Evolutionary conservation across 2,329 filamentous ascomycete genomes (phyloP).

Genomic region (Penicillium hordei): DNA sequence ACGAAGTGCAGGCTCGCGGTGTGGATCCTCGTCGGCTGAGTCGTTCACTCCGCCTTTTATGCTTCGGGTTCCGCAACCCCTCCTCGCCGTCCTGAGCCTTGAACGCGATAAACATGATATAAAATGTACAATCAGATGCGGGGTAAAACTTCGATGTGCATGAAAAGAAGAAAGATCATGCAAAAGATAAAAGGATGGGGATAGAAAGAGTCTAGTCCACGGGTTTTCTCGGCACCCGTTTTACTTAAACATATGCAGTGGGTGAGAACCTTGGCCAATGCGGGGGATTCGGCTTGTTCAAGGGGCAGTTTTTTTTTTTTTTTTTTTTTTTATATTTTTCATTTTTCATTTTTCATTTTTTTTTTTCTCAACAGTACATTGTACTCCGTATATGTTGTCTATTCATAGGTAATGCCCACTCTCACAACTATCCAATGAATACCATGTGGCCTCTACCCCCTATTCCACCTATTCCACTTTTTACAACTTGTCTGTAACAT

Average conservation of each 20-base stretch:
- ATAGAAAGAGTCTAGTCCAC: not conserved
- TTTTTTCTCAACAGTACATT: too few species aligned
- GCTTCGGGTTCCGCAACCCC: constrained; percentile 14
- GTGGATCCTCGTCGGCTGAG: constrained; percentile 7
- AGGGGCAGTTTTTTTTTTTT: too few species aligned
- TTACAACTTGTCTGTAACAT: not conserved
- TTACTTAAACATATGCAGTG: not conserved
- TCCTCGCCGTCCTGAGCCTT: constrained; percentile 9
- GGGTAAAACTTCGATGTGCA: not conserved
- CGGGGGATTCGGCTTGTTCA: not conserved
- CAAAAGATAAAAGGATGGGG: not conserved
- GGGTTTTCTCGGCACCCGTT: not conserved
- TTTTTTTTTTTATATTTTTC: too few species aligned
- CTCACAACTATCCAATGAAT: too few species aligned
- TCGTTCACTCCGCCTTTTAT: constrained; percentile 5
- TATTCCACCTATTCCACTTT: not conserved
- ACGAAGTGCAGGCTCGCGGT: constrained; percentile 64
- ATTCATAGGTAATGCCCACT: too few species aligned
- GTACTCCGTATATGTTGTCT: too few species aligned
- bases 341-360: too few species aligned
- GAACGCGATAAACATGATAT: constrained; percentile 16
- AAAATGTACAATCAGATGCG: not conserved
- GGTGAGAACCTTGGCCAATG: not conserved
- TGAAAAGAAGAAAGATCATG: not conserved
- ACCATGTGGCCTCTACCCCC: not conserved